Evolutionary conservation across 148 eudicot genomes (phyloP), one percentile per base, ranked within the genome.

Genomic region (Euryodendron excelsum): DNA sequence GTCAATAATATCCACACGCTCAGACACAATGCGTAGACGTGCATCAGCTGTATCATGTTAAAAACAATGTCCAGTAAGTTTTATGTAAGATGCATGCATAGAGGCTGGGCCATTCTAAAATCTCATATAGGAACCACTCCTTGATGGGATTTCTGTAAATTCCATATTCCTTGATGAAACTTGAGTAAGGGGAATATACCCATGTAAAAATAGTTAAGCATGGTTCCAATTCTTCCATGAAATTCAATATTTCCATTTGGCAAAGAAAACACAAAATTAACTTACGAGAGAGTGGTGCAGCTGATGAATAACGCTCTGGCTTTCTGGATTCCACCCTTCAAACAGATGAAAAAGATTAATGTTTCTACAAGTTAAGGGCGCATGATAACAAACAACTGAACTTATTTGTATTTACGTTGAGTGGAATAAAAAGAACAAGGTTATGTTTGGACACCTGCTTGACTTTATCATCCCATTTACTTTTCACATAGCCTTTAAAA

Each of bases 231-330:
- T n/a, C n/a, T n/a, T n/a, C n/a, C n/a, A n/a, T n/a, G n/a, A n/a
- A n/a, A n/a, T n/a, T n/a, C n/a, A n/a, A n/a, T n/a, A n/a, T n/a
- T n/a, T n/a, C n/a, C n/a, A n/a, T n/a, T n/a, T n/a, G n/a, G n/a
- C n/a, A n/a, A n/a, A n/a, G n/a, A n/a, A n/a, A n/a, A n/a, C n/a
- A n/a, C n/a, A n/a, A n/a, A n/a, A 27, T 13, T 33, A 68, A 90
- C 99, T 96, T 92, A 96, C 99, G 98, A 14, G 99, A 88, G 41
- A 96, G 90, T 73, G 99, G 98, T 70, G 99, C 98, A 68, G 99
- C 99, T 14, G 99, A 96, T 66, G 99, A 96, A 87, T 96, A 96
- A 75, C 99, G 92, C 86, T 96, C 99, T 69, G 99, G 97, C 82
- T 93, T 91, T 86, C 99, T 90, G 67, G 99, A 93, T 87, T 90